Conservation (phyloP, 768 basidiomycete genomes). For the Mycena galericulata region DNA sequence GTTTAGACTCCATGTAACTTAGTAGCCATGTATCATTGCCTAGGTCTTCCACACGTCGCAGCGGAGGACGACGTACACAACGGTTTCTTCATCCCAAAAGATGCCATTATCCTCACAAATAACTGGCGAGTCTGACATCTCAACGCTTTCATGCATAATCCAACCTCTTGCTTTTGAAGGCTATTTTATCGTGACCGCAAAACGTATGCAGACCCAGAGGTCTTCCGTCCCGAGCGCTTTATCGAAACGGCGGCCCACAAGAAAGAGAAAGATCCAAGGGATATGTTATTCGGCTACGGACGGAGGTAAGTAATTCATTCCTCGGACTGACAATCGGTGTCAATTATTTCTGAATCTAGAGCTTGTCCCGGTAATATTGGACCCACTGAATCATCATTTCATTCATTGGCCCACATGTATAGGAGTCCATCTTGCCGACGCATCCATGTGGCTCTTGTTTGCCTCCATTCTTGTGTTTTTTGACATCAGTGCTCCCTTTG, state of each 20-base stretch:
- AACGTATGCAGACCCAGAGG: slow-evolving; percentile 37
- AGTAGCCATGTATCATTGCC: neutral
- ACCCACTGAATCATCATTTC: neutral
- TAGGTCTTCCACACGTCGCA: slow-evolving; percentile 33
- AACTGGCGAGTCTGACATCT: slow-evolving; percentile 22
- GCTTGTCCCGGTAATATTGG: slow-evolving; percentile 8
- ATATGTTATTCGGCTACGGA: slow-evolving; percentile 40
- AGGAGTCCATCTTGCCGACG: slow-evolving; percentile 46
- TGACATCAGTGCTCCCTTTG: slow-evolving; percentile 34
- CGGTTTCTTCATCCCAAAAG: slow-evolving; percentile 37
- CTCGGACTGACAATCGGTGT: neutral
- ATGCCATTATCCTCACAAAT: slow-evolving; percentile 32
- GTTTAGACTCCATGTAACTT: neutral
- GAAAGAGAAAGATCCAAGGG: slow-evolving; percentile 33
- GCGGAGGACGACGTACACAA: slow-evolving; percentile 32
- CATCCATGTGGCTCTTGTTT: slow-evolving; percentile 41
- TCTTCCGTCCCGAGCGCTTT: slow-evolving; percentile 37
- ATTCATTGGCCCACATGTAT: neutral
- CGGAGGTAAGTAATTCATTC: slow-evolving; percentile 30
- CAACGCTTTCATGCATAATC: too few species aligned
- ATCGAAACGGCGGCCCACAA: slow-evolving; percentile 22
- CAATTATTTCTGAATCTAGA: neutral
- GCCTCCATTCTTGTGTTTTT: slow-evolving; percentile 34
- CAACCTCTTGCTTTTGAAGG: slow-evolving; percentile 12
- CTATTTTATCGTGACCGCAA: slow-evolving; percentile 34